Evolutionary conservation across 306 rosid genomes (phyloP).

Genomic region (Urtica urens): DNA sequence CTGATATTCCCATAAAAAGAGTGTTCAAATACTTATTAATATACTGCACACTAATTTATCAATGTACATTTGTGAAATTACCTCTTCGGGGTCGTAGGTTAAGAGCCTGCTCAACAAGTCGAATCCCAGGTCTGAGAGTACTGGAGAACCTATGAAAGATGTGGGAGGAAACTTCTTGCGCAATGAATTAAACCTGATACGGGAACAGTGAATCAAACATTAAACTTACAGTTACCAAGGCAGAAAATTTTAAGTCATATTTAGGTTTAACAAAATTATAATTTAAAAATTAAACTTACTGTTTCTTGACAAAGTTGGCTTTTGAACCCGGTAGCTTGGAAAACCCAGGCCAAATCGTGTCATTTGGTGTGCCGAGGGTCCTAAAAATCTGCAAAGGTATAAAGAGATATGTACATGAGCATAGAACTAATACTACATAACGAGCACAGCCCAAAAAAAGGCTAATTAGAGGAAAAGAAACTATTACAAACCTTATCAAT

Average conservation of each 20-base stretch:
- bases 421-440: not conserved
- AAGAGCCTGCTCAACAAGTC: conserved; percentile 73
- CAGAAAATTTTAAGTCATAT: not conserved
- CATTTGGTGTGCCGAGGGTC: conserved; percentile 68
- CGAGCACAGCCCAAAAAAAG: not conserved
- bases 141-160: conserved; percentile 74
- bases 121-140: conserved; percentile 65
- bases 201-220: not conserved
- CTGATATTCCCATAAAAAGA: too few species aligned
- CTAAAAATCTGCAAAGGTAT: conserved; percentile 52
- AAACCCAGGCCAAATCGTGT: conserved; percentile 71
- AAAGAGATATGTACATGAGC: conserved; percentile 12
- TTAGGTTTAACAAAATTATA: too few species aligned
- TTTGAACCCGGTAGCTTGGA: conserved; percentile 58
- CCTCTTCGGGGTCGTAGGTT: conserved; percentile 59
- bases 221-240: not conserved
- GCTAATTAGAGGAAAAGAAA: not conserved
- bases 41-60: not conserved
- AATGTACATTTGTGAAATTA: conserved; percentile 16
- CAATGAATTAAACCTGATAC: conserved; percentile 50
- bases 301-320: conserved; percentile 57
- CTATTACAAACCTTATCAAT: conserved; percentile 44
- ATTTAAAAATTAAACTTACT: conserved; percentile 29
- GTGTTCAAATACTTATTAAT: not conserved
- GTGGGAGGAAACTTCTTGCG: conserved; percentile 73